A percentile compares a stretch with the other conserved stretches of the same genome.
Evolutionary conservation across 2,329 filamentous ascomycete genomes (phyloP).

Genomic region (Calonectria multiphialidica): DNA sequence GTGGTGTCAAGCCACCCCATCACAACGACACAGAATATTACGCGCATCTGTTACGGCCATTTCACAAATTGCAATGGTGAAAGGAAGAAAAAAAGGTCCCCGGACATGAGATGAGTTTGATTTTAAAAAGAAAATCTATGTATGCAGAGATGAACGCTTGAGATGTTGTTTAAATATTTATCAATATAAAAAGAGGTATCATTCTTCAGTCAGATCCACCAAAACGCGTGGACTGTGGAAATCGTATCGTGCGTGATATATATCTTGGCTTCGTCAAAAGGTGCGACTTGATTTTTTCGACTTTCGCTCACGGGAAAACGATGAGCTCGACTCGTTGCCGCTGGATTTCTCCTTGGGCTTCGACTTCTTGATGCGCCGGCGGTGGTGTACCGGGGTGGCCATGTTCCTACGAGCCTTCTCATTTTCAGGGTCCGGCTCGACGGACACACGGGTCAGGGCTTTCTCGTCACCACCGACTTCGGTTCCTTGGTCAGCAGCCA

Average conservation of each 20-base stretch:
- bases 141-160: not conserved
- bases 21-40: too few relatives aligned
- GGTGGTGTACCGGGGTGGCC: not conserved
- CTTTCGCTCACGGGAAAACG: not conserved
- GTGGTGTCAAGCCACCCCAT: too few relatives aligned
- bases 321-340: not conserved
- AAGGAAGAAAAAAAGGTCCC: not conserved
- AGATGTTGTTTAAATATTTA: not conserved
- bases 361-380: not conserved
- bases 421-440: not conserved
- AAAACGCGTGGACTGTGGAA: not conserved
- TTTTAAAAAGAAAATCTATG: not conserved
- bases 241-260: not conserved
- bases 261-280: not conserved
- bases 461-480: not conserved
- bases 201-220: not conserved
- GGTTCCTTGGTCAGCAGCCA: not conserved
- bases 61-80: not conserved
- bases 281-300: not conserved
- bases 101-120: not conserved
- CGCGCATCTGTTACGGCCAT: not conserved
- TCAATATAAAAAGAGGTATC: conserved; percentile 5
- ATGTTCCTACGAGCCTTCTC: not conserved
- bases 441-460: not conserved
- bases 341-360: not conserved